phyloP scores from a whole-genome alignment of 306 rosid species.

The Cucurbita moschata region DNA sequence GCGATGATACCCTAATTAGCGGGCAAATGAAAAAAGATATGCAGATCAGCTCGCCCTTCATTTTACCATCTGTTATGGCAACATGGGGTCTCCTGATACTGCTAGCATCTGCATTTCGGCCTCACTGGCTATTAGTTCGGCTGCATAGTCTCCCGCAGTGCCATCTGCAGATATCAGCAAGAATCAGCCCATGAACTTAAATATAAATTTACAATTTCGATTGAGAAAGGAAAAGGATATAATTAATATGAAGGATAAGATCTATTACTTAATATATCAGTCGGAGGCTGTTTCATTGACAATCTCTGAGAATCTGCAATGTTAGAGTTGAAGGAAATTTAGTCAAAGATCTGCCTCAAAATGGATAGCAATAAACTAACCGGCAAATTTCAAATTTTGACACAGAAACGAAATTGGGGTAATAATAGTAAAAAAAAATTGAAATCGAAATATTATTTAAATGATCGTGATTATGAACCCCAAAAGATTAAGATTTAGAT shows the following conservation, averaged over 20 bases:
- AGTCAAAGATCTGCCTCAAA: not conserved
- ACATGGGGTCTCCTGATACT: conserved; percentile 80
- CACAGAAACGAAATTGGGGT: not conserved
- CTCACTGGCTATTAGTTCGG: conserved; percentile 53
- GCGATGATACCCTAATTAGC: conserved; percentile 4
- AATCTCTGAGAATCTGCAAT: conserved; percentile 12
- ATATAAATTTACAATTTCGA: not conserved
- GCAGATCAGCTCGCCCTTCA: conserved; percentile 17
- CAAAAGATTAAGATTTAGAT: not conserved
- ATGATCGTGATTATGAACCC: not conserved
- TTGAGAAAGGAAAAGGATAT: not conserved
- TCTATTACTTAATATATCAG: conserved; percentile 4
- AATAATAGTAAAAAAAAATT: no score
- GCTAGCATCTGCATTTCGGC: conserved; percentile 56
- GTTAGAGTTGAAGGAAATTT: conserved; percentile 5
- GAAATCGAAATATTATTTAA: not conserved
- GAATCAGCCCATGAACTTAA: conserved; percentile 9
- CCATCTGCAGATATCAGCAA: conserved; percentile 48
- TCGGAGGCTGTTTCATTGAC: conserved; percentile 7
- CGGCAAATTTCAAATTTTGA: not conserved
- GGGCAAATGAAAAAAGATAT: conserved; percentile 7
- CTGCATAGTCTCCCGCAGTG: conserved; percentile 47
- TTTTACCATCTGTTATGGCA: conserved; percentile 28
- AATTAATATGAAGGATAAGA: not conserved
- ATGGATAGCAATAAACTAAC: not conserved